phyloP scores from a whole-genome alignment of 1,139 yeast species.

The Yamadazyma conglobata region DNA sequence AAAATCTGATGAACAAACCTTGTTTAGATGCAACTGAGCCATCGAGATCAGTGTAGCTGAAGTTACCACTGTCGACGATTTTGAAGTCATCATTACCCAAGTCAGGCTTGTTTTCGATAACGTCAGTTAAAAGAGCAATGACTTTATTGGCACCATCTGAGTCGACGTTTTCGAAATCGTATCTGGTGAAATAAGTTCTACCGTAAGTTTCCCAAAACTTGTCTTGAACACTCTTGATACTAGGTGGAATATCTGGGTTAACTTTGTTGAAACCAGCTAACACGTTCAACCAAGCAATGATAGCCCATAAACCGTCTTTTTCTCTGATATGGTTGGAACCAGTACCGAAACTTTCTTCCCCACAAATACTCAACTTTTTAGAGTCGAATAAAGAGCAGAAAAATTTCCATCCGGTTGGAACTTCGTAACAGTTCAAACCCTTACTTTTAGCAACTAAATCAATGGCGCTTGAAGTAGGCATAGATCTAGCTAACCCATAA shows the following conservation, averaged over 20 bases:
- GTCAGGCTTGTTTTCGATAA: conserved; percentile 29
- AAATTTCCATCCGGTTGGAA: conserved; percentile 99
- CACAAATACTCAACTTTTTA: conserved; percentile 89
- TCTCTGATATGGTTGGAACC: conserved; percentile 97
- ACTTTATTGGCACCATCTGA: conserved; percentile 73
- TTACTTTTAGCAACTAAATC: conserved; percentile 85
- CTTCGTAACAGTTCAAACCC: conserved; percentile 80
- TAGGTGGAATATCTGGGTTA: conserved; percentile 51
- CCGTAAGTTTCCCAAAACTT: conserved; percentile 93
- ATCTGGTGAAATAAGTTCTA: conserved; percentile 95
- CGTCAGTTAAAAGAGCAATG: conserved; percentile 50
- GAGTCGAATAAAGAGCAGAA: conserved; percentile 95
- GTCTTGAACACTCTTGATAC: conserved; percentile 76
- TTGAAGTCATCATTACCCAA: conserved; percentile 46
- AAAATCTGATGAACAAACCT: conserved; percentile 82
- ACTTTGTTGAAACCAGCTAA: conserved; percentile 72
- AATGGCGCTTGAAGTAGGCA: conserved; percentile 96
- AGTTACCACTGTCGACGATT: conserved; percentile 79
- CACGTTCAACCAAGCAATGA: conserved; percentile 94
- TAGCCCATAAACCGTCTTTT: conserved; percentile 98
- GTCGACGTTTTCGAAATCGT: conserved; percentile 84
- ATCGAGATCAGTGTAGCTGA: conserved; percentile 89
- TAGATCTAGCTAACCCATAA: conserved; percentile 92
- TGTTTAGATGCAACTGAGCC: conserved; percentile 90
- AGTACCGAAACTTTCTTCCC: conserved; percentile 97